Evolutionary conservation across 1,139 yeast species (phyloP).

Genomic region (Magnusiomyces magnusii): DNA sequence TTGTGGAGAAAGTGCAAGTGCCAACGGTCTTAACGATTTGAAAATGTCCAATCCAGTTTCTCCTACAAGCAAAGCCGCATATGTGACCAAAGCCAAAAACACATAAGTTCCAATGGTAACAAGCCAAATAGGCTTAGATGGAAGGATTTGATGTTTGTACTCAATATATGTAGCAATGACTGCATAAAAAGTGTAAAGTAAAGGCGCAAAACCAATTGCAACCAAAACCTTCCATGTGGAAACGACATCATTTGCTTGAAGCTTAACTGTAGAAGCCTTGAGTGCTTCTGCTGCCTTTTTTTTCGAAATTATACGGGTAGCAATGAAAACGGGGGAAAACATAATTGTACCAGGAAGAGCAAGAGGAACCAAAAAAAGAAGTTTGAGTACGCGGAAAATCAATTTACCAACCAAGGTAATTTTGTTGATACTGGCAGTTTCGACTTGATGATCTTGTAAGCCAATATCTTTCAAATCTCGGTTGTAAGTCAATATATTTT

Average conservation of each 20-base stretch:
- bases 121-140: slow-evolving; percentile 20
- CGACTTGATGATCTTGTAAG: slow-evolving; percentile 87
- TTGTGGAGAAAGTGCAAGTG: slow-evolving; percentile 50
- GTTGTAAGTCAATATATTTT: slow-evolving; percentile 62
- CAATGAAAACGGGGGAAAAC: slow-evolving; percentile 78
- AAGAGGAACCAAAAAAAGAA: slow-evolving; percentile 47
- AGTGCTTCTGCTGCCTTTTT: slow-evolving; percentile 72
- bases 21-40: slow-evolving; percentile 75
- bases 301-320: slow-evolving; percentile 65
- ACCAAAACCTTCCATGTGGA: slow-evolving; percentile 96
- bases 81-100: slow-evolving; percentile 64
- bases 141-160: slow-evolving; percentile 20
- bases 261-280: slow-evolving; percentile 83
- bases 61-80: slow-evolving; percentile 82
- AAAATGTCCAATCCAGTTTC: slow-evolving; percentile 88
- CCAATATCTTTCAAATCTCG: slow-evolving; percentile 57
- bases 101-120: slow-evolving; percentile 46
- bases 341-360: slow-evolving; percentile 81
- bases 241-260: slow-evolving; percentile 83
- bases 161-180: slow-evolving; percentile 47
- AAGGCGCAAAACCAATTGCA: slow-evolving; percentile 82
- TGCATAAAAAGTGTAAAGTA: slow-evolving; percentile 75
- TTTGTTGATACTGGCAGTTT: slow-evolving; percentile 49
- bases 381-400: slow-evolving; percentile 46
- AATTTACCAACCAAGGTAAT: slow-evolving; percentile 42